Percentiles rank a stretch among this genome's conserved stretches.
phyloP scores from a whole-genome alignment of 1,284 basidiomycete genomes.

The Austroboletus niveus region DNA sequence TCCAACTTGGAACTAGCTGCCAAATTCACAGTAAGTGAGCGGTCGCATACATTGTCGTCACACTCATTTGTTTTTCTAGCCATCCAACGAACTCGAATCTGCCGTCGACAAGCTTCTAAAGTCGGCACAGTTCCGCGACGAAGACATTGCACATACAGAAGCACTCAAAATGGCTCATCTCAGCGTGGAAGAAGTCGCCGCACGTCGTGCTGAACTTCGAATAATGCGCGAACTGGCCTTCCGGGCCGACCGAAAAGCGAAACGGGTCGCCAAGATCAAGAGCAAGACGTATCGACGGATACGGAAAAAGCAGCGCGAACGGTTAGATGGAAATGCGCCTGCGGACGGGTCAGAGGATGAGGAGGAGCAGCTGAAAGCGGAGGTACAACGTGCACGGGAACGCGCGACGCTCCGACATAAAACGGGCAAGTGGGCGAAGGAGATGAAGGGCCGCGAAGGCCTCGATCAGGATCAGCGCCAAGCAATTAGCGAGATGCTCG shows the following conservation, averaged over 20 bases:
- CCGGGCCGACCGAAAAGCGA: constrained; percentile 89
- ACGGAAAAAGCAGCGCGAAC: constrained; percentile 75
- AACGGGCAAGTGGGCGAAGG: constrained; percentile 78
- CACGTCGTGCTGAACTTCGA: constrained; percentile 78
- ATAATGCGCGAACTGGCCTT: constrained; percentile 94
- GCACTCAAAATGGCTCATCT: constrained; percentile 81
- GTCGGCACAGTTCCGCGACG: constrained; percentile 77
- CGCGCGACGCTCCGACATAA: constrained; percentile 85
- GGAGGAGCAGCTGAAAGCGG: constrained; percentile 63
- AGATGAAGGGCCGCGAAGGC: constrained; percentile 64
- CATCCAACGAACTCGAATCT: constrained; percentile 72
- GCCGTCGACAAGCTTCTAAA: constrained; percentile 76
- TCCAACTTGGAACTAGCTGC: constrained; percentile 79
- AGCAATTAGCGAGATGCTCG: constrained; percentile 79
- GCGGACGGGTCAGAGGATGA: constrained; percentile 35
- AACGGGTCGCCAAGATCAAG: constrained; percentile 93
- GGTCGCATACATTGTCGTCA: background rate
- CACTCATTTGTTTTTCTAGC: constrained; percentile 3
- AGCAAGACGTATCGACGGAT: constrained; percentile 90
- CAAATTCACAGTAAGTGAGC: constrained; percentile 67
- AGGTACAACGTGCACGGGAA: constrained; percentile 79
- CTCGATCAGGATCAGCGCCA: constrained; percentile 63
- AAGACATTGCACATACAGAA: constrained; percentile 74
- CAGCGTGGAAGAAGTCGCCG: constrained; percentile 79
- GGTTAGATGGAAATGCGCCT: constrained; percentile 47